These are phyloP conservation scores for Camelina sativa DNA, from an alignment of 345 rosid species.

Conservation along the genomic window DNA sequence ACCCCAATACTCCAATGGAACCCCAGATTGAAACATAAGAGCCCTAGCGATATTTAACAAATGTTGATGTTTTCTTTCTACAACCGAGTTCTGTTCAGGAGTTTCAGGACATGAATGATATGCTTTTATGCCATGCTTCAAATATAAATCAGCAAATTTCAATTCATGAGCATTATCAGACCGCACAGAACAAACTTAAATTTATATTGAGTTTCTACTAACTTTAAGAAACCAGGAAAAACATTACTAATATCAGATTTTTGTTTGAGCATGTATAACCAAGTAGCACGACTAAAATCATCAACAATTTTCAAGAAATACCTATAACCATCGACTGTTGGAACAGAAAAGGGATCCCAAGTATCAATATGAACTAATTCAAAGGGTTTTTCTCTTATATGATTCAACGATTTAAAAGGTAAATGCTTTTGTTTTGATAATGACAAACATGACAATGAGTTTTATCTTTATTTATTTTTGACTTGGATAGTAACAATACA, in stretches of 20 bases:
- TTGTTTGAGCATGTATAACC: too few species aligned
- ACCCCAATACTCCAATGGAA: too few species aligned
- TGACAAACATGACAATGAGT: neutral
- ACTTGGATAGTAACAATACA: accelerated
- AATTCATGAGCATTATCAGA: neutral
- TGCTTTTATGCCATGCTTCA: too few species aligned
- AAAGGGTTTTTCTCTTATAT: neutral
- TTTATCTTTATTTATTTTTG: too few species aligned
- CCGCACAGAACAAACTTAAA: neutral
- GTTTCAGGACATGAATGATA: too few species aligned
- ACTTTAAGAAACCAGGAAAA: neutral
- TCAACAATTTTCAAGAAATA: neutral
- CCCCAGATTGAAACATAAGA: too few species aligned
- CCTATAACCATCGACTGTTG: neutral
- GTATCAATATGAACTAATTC: neutral
- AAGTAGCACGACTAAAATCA: neutral
- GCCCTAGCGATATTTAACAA: too few species aligned
- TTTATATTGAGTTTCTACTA: neutral
- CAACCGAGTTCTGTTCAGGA: too few species aligned
- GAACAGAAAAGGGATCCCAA: neutral
- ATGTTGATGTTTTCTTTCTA: too few species aligned
- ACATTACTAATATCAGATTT: neutral
- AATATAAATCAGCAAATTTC: too few species aligned
- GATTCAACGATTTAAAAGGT: neutral
- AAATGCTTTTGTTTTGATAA: neutral